Evolutionary conservation across 164 flowering plant genomes (phyloP).

Genomic region (Santalum album): DNA sequence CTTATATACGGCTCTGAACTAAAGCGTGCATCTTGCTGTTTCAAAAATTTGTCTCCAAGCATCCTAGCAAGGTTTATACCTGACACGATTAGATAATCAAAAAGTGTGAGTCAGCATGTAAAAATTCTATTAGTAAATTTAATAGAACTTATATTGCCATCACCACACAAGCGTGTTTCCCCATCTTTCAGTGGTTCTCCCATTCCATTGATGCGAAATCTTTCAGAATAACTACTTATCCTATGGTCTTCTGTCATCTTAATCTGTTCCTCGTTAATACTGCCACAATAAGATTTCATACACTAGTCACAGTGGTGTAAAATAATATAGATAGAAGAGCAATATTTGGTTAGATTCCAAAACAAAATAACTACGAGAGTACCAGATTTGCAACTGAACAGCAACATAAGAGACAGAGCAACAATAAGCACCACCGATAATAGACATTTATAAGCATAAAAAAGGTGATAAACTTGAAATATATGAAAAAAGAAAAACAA

Average conservation of each 20-base stretch:
- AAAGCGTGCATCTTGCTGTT: slow-evolving; percentile 86
- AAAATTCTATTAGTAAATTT: background rate
- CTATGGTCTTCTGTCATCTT: slow-evolving; percentile 94
- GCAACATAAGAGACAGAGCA: too few species aligned
- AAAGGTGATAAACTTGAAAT: too few species aligned
- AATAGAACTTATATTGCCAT: background rate
- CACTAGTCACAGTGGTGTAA: background rate
- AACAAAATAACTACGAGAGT: too few species aligned
- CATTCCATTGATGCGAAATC: slow-evolving; percentile 45
- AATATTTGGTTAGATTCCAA: too few species aligned
- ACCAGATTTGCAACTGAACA: too few species aligned
- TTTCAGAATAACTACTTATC: slow-evolving; percentile 63
- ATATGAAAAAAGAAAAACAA: too few species aligned
- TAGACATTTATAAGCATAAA: too few species aligned
- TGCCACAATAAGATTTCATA: slow-evolving; percentile 21
- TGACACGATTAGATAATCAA: slow-evolving; percentile 15
- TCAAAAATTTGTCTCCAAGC: slow-evolving; percentile 95
- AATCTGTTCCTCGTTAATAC: slow-evolving; percentile 62
- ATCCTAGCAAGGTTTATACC: slow-evolving; percentile 90
- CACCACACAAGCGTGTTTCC: slow-evolving; percentile 84
- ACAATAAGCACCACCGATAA: too few species aligned
- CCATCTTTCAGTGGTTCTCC: slow-evolving; percentile 82
- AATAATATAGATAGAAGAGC: too few species aligned
- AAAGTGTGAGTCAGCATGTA: slow-evolving; percentile 1
- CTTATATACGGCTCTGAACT: slow-evolving; percentile 87